Conservation (phyloP, 2,329 filamentous ascomycete species). For the Talaromyces sp. region DNA sequence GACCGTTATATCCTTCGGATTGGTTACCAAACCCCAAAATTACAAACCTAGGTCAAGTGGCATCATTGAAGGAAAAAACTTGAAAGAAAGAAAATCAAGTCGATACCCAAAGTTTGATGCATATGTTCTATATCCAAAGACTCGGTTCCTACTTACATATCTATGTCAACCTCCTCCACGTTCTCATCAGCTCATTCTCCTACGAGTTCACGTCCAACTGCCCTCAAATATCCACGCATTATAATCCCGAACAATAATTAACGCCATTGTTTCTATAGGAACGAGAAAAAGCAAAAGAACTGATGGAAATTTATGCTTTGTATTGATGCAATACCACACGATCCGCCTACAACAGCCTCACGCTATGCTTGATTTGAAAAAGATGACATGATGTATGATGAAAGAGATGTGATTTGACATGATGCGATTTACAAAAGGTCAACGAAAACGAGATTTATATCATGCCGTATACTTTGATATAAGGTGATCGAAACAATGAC, state of each 20-base stretch:
- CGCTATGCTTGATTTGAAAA: slow-evolving; percentile 10
- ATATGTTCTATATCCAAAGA: too few species aligned
- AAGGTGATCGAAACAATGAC: not conserved
- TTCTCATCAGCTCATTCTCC: not conserved
- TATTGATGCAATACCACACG: not conserved
- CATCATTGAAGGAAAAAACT: too few species aligned
- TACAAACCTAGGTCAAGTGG: too few species aligned
- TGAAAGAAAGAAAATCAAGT: too few species aligned
- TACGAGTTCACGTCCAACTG: not conserved
- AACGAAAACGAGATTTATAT: not conserved
- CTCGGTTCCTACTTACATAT: too few species aligned
- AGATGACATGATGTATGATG: not conserved
- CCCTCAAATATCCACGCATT: not conserved
- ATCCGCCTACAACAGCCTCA: not conserved
- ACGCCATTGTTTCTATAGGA: not conserved
- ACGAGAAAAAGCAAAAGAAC: not conserved
- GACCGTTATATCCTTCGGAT: too few species aligned
- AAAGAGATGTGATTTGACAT: not conserved
- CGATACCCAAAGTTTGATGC: too few species aligned
- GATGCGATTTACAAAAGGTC: not conserved
- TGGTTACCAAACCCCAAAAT: too few species aligned
- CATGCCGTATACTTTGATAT: slow-evolving; percentile 1
- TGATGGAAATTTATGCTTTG: not conserved
- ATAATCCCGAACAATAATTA: not conserved
- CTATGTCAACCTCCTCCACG: too few species aligned